Base-by-base conservation (phyloP, 371 early-diverging fungal genomes). In the Mortierella sp. region DNA sequence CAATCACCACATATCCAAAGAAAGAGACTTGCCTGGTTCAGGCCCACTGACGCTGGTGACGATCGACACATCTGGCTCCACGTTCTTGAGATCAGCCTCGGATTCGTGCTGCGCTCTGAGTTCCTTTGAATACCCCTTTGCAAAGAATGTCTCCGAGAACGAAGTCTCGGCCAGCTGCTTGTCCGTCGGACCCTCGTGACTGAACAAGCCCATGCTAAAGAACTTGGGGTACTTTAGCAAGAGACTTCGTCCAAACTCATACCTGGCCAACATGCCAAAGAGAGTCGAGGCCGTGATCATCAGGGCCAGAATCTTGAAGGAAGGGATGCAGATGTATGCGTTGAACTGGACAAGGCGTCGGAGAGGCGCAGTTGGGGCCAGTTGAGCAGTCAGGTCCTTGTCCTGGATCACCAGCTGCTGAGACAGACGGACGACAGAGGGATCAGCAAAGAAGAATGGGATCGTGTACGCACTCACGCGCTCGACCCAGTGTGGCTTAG, bases 391-490 rank as follows among this genome's bases (percentile, higher is more conserved):
- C 47, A 69, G 66, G 28, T 75, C 75, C 25, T 67, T 71, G 50
- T 77, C 64, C 62, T 70, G 61, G 25, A 82, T 50, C 50, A 76
- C 73, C 70, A 88, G 28, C 43, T 88, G 85, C 48, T 88, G 89
- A 2, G 88, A 87, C 11, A 90, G 80, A 23, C 87, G 85, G 37
- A 90, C 84, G 26, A 89, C 76, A 0, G 88, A 84, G 5, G 88
- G 87, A 45, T 89, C 90, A 1, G 91, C 85, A 81, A 88, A 87
- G 57, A 83, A 72, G 69, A 89, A 90, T 1, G 89, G 89, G 15
- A 88, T 80, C 28, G 83, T 84, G 64, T 89, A 90, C 7, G 85
- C 87, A 3, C 64, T 70, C 1, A 88, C 76, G n/a, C 85, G 81
- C 23, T 84, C 56, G 30, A 88, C 87, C 70, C 82, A 81, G 25